Evolutionary conservation across 192 early-diverging fungal genomes (phyloP).

Genomic region (Allomyces javanicus): DNA sequence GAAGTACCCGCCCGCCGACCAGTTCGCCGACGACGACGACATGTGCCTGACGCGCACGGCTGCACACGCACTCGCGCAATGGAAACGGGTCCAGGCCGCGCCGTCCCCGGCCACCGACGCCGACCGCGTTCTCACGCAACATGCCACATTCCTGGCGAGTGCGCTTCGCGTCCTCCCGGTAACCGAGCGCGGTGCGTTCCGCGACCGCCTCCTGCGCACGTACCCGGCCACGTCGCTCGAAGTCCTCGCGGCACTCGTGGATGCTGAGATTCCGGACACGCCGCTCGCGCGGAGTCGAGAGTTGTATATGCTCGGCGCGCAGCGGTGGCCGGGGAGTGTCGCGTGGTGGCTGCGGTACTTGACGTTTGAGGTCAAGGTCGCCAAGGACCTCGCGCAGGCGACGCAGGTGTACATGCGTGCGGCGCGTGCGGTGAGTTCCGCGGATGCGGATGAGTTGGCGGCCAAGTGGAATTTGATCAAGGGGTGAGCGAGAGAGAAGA

Average conservation of each 20-base stretch:
- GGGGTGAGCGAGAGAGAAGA: neutral
- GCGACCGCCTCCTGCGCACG: neutral
- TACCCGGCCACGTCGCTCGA: neutral
- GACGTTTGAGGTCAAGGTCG: neutral
- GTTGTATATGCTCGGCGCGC: neutral
- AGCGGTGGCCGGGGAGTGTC: neutral
- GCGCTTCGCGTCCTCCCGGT: neutral
- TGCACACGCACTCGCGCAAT: neutral
- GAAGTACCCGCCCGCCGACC: neutral
- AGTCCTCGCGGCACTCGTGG: neutral
- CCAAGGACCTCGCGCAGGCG: neutral
- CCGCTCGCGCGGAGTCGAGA: neutral
- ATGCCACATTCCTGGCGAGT: neutral
- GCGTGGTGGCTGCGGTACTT: neutral
- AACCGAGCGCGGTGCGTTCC: neutral
- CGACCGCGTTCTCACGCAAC: neutral
- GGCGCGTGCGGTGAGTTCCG: neutral
- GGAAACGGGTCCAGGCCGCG: neutral
- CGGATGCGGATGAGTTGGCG: neutral
- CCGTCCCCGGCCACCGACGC: neutral
- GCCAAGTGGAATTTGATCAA: neutral
- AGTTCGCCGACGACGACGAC: neutral
- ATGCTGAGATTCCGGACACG: neutral
- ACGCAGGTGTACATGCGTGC: neutral
- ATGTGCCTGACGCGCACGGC: neutral